Evolutionary conservation across 2,329 filamentous ascomycete species (phyloP), one percentile per base, ranked within the genome.

Genomic region (Cercospora sp.): DNA sequence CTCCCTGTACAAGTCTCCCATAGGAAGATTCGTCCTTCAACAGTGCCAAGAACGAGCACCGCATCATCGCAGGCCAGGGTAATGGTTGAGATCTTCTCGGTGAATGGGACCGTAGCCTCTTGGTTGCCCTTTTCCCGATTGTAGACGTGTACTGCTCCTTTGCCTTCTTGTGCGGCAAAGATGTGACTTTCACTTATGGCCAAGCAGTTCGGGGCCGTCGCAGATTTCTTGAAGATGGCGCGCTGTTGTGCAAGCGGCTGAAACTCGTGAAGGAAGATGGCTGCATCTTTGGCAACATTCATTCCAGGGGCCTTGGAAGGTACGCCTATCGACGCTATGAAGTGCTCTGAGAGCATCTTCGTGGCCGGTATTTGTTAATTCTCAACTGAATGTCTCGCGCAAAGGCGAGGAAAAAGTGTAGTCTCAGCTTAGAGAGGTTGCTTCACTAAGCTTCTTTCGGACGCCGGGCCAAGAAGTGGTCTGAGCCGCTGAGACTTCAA

Each of bases 131-230:
- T 91, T 67, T 89, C 85, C 65, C 93, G 87, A 67, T 88, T 94
- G 81, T 98, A 99, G 65, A 99, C 93, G 81, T 98, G 92, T 1
- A 99, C 87, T 51, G 97, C 91, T 0, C 93, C 92, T 80, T 97
- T 98, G 72, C 94, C 93, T 61, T 91, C 86, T 79, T 99, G 95
- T 3, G 93, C 94, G 3, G 94, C 91, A 78, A 97, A 99, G 58
- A 98, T 85, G 78, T 99, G 95, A 21, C 90, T 90, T 55, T 87
- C 84, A 80, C 87, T 96, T 74, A 94, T 86, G 32, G 93, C 94
- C 65, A 99, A 83, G 74, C 92, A 90, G 79, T 94, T 92, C 67
- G 86, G 83, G 28, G 90, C 86, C n/a, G 90, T 89, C 16, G 92
- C 91, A 83, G 92, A 97, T 82, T 97, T 98, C 85, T 97, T 98